Conservation (phyloP, 192 early-diverging fungal genomes). For the Haplosporangium gracile region DNA sequence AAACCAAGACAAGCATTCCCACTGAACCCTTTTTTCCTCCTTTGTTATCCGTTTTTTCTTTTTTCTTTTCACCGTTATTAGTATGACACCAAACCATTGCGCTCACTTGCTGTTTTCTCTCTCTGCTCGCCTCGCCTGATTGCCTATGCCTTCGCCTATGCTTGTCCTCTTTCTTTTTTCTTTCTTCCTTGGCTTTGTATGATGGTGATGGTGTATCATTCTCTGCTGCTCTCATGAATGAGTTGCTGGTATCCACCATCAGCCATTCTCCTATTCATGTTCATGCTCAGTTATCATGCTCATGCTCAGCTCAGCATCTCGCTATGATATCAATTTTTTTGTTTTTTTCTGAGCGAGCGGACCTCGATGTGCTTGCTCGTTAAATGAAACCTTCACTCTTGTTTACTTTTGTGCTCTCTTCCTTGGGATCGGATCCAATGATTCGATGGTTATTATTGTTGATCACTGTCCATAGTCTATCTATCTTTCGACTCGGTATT, state of each 20-base stretch:
- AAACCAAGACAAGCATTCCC: not conserved
- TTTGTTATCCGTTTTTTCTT: not conserved
- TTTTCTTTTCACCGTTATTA: not conserved
- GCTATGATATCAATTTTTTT: no score
- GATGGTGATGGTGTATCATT: not conserved
- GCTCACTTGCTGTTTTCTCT: not conserved
- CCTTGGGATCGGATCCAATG: not conserved
- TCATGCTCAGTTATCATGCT: not conserved
- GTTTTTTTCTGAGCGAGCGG: no score
- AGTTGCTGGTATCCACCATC: not conserved
- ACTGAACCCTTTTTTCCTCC: not conserved
- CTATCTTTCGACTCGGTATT: not conserved
- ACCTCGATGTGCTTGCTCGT: not conserved
- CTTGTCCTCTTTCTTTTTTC: no score
- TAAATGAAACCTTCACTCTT: conserved; percentile 4
- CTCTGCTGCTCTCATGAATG: no score
- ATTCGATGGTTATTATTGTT: not conserved
- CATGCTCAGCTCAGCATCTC: not conserved
- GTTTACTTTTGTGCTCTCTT: not conserved
- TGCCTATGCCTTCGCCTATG: not conserved
- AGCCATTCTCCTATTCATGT: not conserved
- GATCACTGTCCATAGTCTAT: not conserved
- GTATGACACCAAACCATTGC: not conserved
- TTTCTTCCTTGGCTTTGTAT: no score
- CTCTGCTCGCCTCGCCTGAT: not conserved